Percentiles rank a stretch among this genome's conserved stretches.
phyloP scores from a whole-genome alignment of 2,329 filamentous ascomycete species.

The Endocalyx cinctus region DNA sequence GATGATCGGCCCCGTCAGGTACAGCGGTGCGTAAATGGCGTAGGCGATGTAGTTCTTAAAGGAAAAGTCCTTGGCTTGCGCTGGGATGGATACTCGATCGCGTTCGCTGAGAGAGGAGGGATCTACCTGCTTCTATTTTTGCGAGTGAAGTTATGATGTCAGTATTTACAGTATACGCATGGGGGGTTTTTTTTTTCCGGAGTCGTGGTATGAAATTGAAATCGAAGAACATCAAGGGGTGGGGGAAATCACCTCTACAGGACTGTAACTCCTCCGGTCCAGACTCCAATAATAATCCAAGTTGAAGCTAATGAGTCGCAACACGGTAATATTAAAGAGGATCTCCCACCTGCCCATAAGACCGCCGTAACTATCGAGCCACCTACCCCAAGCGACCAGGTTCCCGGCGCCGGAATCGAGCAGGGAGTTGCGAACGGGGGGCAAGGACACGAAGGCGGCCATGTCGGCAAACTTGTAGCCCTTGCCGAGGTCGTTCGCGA shows the following conservation, averaged over 20 bases:
- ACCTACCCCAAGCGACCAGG: slow-evolving; percentile 59
- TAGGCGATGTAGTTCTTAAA: slow-evolving; percentile 90
- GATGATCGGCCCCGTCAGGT: slow-evolving; percentile 86
- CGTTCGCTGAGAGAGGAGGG: slow-evolving; percentile 80
- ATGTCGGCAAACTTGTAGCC: slow-evolving; percentile 72
- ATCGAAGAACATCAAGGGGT: neutral
- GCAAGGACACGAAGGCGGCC: slow-evolving; percentile 43
- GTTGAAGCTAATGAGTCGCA: slow-evolving; percentile 94
- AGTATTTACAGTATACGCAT: too few species aligned
- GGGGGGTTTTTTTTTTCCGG: too few species aligned
- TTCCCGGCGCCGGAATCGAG: slow-evolving; percentile 36
- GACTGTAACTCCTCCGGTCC: slow-evolving; percentile 56
- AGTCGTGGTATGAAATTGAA: too few species aligned
- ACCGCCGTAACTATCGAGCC: slow-evolving; percentile 75
- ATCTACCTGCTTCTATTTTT: slow-evolving; percentile 99
- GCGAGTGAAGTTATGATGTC: too few species aligned
- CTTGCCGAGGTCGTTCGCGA: slow-evolving; percentile 78
- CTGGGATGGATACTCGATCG: slow-evolving; percentile 76
- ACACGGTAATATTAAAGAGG: slow-evolving; percentile 92
- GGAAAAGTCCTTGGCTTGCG: slow-evolving; percentile 64
- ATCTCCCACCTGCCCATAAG: slow-evolving; percentile 91
- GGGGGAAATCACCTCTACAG: slow-evolving; percentile 68
- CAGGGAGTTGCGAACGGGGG: slow-evolving; percentile 27
- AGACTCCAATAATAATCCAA: slow-evolving; percentile 94
- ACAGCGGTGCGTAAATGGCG: slow-evolving; percentile 84